phyloP scores from a whole-genome alignment of 768 basidiomycete species.

The Paxillus ammoniavirescens region DNA sequence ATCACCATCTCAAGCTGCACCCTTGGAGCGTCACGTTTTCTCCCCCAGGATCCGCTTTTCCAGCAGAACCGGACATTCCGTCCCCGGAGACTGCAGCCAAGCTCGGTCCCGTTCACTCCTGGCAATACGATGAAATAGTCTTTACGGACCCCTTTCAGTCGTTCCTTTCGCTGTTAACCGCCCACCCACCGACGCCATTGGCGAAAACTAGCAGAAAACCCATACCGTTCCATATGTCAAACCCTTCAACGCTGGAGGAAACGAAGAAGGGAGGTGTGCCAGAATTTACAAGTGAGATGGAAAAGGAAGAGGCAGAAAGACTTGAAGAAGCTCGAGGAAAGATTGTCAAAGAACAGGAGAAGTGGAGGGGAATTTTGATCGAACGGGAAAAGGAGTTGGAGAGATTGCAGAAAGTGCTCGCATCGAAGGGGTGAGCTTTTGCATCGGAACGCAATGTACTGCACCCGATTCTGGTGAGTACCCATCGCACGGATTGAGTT shows the following conservation, averaged over 20 bases:
- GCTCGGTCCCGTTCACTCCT: conserved; percentile 83
- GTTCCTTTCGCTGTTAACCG: conserved; percentile 78
- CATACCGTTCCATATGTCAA: conserved; percentile 70
- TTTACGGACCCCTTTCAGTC: conserved; percentile 90
- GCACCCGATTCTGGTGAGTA: neutral
- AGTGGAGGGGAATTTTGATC: conserved; percentile 61
- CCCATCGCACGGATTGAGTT: neutral
- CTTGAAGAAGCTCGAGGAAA: conserved; percentile 74
- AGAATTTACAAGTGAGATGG: conserved; percentile 85
- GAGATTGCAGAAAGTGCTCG: conserved; percentile 52
- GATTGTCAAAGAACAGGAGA: conserved; percentile 74
- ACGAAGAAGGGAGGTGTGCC: conserved; percentile 64
- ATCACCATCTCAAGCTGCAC: conserved; percentile 95
- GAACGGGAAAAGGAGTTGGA: conserved; percentile 84
- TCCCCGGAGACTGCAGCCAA: conserved; percentile 65
- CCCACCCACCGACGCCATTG: conserved; percentile 81
- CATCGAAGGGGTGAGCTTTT: conserved; percentile 13
- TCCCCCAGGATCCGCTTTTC: conserved; percentile 6
- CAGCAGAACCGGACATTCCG: conserved; percentile 63
- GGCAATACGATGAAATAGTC: conserved; percentile 99
- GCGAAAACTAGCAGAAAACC: conserved; percentile 59
- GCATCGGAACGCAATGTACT: neutral
- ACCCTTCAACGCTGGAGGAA: conserved; percentile 59
- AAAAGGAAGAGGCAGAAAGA: conserved; percentile 79
- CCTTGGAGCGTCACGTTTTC: conserved; percentile 63